Base-by-base conservation (phyloP, 148 eudicot genomes). In the Pharnaceum exiguum region DNA sequence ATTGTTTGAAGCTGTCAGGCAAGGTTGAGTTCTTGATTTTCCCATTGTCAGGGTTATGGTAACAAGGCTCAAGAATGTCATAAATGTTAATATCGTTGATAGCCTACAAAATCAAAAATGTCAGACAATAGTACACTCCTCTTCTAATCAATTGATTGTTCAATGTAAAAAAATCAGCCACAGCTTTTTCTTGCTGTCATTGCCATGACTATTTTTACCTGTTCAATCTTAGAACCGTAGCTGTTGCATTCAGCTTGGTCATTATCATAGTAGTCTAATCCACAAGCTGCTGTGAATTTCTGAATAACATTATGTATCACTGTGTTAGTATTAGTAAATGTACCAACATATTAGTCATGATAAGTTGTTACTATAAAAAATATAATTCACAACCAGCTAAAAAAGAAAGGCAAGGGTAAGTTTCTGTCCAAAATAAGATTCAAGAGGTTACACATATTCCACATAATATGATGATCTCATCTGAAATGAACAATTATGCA, bases 41-140 rank as follows among this genome's bases (percentile, higher is more conserved):
- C 43, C 67, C 67, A 54, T 56, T 46, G 50, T 59, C 23, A 16
- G 67, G 68, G 61, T 58, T 29, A 49, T 93, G 96, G 56, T 89
- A 85, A 70, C 99, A 93, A 37, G 96, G 99, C 57, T 93, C 99
- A 0, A 93, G 77, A 45, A 86, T 89, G 71, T 93, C 72, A 55
- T 93, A 93, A 10, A 86, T 75, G 62, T 93, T 93, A 43, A 89
- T 56, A 45, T 48, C 78, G 18, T 53, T 48, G 31, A 93, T 45
- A 10, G 65, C 77, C 99, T 88, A 73, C 19, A 51, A 15, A 45
- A n/a, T 30, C 7, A 24, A 48, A 52, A 62, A 25, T 23, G 19
- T 0, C 23, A 16, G 9, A 10, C 22, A 40, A 19, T 19, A 16
- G 0, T 17, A n/a, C n/a, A n/a, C n/a, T n/a, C n/a, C n/a, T n/a